Percentiles rank a stretch among this genome's conserved stretches.
Conservation (phyloP, 345 rosid genomes). For the Triadica sebifera region DNA sequence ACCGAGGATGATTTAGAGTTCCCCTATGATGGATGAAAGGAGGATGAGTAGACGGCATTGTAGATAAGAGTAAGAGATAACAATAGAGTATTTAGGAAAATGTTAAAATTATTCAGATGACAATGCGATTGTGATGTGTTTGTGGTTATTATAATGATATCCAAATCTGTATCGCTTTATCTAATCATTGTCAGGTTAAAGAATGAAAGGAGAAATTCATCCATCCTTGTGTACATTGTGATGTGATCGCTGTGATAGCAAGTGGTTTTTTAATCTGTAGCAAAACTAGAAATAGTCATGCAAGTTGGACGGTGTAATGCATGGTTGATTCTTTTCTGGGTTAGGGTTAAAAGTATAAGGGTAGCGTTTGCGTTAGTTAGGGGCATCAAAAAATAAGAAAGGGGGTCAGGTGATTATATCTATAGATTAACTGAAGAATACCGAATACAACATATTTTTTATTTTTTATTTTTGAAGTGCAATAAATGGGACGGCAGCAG, state of each 20-base stretch:
- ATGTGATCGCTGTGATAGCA: neutral
- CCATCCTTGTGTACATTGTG: neutral
- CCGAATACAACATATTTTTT: too few species aligned
- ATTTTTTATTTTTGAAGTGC: too few species aligned
- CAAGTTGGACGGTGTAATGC: too few species aligned
- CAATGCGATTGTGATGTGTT: conserved; percentile 10
- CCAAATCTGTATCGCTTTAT: neutral
- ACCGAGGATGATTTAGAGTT: conserved; percentile 70
- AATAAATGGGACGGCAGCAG: too few species aligned
- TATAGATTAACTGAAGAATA: too few species aligned
- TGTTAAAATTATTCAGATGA: conserved; percentile 8
- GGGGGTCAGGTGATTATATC: too few species aligned
- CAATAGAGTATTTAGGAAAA: neutral
- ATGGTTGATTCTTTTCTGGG: too few species aligned
- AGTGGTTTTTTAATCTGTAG: too few species aligned
- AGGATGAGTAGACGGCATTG: conserved; percentile 9
- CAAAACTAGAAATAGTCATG: too few species aligned
- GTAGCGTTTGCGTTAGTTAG: too few species aligned
- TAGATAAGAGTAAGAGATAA: conserved; percentile 23
- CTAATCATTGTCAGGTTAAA: neutral
- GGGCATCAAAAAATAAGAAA: too few species aligned
- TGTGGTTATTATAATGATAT: neutral
- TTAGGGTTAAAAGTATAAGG: too few species aligned
- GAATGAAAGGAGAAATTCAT: conserved; percentile 3
- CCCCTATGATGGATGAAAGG: conserved; percentile 41